phyloP scores from a whole-genome alignment of 129 eudicot genomes.

The Arctium minus region DNA sequence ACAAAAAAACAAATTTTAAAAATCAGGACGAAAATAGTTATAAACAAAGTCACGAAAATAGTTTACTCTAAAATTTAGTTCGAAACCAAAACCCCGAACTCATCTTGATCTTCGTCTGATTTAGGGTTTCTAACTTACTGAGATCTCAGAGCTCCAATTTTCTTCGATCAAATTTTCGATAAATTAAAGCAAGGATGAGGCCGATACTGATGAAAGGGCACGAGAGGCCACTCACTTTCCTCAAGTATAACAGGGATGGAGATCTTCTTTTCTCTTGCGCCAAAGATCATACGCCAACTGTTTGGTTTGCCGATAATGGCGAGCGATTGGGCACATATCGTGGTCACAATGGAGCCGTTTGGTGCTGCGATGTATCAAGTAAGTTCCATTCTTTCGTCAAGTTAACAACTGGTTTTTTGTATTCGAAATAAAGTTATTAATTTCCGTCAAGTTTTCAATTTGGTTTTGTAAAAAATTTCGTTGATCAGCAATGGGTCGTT shows the following conservation, averaged over 20 bases:
- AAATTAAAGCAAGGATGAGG: slow-evolving; percentile 38
- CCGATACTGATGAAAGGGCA: slow-evolving; percentile 84
- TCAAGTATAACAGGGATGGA: slow-evolving; percentile 77
- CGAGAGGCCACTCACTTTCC: slow-evolving; percentile 69
- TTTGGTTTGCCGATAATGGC: slow-evolving; percentile 81
- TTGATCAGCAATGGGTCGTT: not conserved
- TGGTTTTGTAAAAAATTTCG: too few relatives aligned
- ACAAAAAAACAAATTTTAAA: too few relatives aligned
- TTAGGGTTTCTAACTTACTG: not conserved
- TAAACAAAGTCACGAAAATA: too few relatives aligned
- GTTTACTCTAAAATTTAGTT: too few relatives aligned
- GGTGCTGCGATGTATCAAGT: slow-evolving; percentile 55
- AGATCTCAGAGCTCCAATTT: too few relatives aligned
- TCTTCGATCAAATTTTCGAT: not conserved
- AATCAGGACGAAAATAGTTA: too few relatives aligned
- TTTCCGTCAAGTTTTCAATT: not conserved
- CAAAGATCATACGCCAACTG: slow-evolving; percentile 64
- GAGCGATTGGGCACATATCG: slow-evolving; percentile 72
- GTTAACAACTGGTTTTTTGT: slow-evolving; percentile 37
- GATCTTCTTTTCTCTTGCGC: slow-evolving; percentile 75
- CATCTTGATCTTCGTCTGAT: not conserved
- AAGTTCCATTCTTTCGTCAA: slow-evolving; percentile 1
- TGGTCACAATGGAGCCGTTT: slow-evolving; percentile 84
- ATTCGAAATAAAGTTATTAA: too few relatives aligned
- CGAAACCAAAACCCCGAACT: not conserved